Base-by-base conservation (phyloP, 129 eudicot genomes). In the Oenanthe sinensis region DNA sequence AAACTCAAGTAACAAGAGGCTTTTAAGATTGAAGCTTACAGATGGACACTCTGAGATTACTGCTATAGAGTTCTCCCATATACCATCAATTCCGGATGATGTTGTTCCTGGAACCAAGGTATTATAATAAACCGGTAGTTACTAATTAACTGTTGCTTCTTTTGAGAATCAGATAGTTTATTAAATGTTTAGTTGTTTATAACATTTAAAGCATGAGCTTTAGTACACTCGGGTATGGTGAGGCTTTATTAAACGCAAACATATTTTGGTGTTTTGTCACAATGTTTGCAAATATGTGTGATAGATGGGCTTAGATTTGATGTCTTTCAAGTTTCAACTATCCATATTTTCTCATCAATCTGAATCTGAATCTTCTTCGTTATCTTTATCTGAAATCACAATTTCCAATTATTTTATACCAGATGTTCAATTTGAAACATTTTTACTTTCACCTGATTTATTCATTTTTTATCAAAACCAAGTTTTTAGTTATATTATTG, bases 21-120 rank as follows among this genome's bases (percentile, higher is more conserved):
- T 93, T 44, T 79, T 93, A 75, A 88, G 85, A 83, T 85, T 93
- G 81, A 87, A 84, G 85, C 92, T 93, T 60, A 93, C 91, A 46
- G 98, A 93, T 87, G 98, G 97, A 26, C 89, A 88, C 46, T 85
- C 87, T 62, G 96, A 91, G 37, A 78, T 89, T 28, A 85, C 85
- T 81, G 97, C 98, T 76, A 39, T 93, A 44, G 98, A 93, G 88
- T 89, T 83, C 80, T 79, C 93, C 76, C 90, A 76, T 45, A 86
- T 91, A 72, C 93, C 96, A 0, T 91, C 93, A 9, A 76, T 93
- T 70, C 87, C 96, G 14, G 96, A 89, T 74, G 85, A 91, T 78
- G 82, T 93, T 49, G 92, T 88, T 75, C 97, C 93, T n/a, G 98
- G 98, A 42, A 88, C 96, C 33, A 91, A 93, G 97, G 98, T 93